phyloP scores from a whole-genome alignment of 768 basidiomycete species.

The Podaxis pistillaris region DNA sequence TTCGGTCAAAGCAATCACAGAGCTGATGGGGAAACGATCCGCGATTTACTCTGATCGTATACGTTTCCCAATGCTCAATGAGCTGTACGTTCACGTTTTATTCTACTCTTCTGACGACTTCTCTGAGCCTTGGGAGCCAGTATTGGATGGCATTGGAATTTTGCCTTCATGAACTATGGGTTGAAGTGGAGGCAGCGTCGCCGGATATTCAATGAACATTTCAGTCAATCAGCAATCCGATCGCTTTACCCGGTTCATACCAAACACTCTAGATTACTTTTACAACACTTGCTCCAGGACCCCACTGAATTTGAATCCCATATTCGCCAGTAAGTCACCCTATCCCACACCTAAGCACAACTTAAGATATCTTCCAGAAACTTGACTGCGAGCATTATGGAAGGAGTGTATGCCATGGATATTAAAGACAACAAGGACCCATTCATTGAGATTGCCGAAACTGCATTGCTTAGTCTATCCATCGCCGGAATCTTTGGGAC shows the following conservation, averaged over 20 bases:
- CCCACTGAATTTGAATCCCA: neutral
- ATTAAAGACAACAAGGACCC: neutral
- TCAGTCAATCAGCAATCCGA: conserved; percentile 24
- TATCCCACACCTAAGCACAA: neutral
- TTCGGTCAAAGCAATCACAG: neutral
- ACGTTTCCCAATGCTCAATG: neutral
- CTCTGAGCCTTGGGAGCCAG: neutral
- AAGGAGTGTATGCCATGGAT: neutral
- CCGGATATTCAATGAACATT: conserved; percentile 5
- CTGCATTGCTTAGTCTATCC: neutral
- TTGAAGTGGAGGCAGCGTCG: conserved; percentile 10
- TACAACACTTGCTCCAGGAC: neutral
- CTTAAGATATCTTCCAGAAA: neutral
- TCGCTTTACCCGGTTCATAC: conserved; percentile 32
- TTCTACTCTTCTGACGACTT: neutral
- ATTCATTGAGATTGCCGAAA: neutral
- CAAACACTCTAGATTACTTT: neutral
- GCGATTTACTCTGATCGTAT: neutral
- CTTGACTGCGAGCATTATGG: neutral
- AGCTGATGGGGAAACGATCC: neutral
- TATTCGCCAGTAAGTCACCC: neutral
- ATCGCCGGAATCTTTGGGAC: neutral
- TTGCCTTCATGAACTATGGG: neutral
- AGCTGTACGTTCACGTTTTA: neutral
- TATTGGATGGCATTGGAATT: neutral